Conservation (phyloP, 1,284 basidiomycete genomes). For the Melampsora americana region DNA sequence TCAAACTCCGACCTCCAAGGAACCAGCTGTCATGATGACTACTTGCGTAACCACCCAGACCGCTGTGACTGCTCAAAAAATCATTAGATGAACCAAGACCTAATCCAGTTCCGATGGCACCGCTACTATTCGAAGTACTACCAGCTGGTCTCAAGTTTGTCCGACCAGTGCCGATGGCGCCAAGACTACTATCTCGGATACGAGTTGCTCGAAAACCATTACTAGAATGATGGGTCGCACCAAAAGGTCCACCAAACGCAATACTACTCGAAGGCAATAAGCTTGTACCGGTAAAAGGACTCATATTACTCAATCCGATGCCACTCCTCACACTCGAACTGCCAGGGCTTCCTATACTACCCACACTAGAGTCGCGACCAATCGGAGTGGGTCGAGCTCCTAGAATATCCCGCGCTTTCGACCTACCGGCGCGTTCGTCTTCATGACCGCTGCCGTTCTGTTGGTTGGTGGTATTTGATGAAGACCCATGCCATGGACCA, state of each 20-base stretch:
- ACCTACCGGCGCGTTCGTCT: slow-evolving; percentile 29
- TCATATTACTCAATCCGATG: slow-evolving; percentile 51
- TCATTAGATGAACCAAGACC: slow-evolving; percentile 46
- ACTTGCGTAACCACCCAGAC: slow-evolving; percentile 19
- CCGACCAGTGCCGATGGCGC: slow-evolving; percentile 39
- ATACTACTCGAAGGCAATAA: slow-evolving; percentile 44
- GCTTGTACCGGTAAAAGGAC: slow-evolving; percentile 50
- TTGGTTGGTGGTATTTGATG: background rate
- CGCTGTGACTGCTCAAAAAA: slow-evolving; percentile 46
- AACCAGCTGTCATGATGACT: slow-evolving; percentile 33
- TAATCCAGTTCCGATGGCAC: slow-evolving; percentile 47
- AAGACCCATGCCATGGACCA: slow-evolving; percentile 28
- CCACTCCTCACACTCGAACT: slow-evolving; percentile 43
- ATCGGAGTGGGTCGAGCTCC: slow-evolving; percentile 12
- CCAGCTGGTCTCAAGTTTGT: slow-evolving; percentile 7
- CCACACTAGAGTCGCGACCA: slow-evolving; percentile 31
- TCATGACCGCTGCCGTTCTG: background rate
- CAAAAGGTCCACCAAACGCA: slow-evolving; percentile 9
- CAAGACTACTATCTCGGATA: slow-evolving; percentile 38
- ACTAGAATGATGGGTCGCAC: slow-evolving; percentile 27
- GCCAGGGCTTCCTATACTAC: slow-evolving; percentile 31
- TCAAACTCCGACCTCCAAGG: slow-evolving; percentile 40
- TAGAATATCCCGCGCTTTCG: slow-evolving; percentile 39
- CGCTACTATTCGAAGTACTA: slow-evolving; percentile 39
- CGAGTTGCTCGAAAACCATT: slow-evolving; percentile 29